phyloP scores from a whole-genome alignment of 2,329 filamentous ascomycete genomes.

The Xylariaceae sp. region DNA sequence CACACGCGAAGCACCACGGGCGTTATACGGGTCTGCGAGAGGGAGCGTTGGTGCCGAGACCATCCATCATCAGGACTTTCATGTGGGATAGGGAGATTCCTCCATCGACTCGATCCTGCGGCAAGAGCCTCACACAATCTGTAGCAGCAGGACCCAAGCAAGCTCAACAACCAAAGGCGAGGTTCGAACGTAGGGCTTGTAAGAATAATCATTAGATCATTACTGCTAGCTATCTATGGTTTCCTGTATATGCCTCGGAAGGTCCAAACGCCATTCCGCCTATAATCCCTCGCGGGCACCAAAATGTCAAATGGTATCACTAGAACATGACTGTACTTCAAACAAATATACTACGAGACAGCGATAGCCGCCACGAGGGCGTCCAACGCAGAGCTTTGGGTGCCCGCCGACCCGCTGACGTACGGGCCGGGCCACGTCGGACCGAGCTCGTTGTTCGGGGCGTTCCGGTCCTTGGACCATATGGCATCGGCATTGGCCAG shows the following conservation, averaged over 20 bases:
- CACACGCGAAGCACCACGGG: no score
- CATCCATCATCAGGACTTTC: no score
- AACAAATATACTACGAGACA: constrained; percentile 11
- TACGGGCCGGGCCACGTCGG: constrained; percentile 21
- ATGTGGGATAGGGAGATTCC: no score
- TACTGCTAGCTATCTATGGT: not conserved
- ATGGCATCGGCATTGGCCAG: constrained; percentile 28
- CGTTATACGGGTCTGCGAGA: no score
- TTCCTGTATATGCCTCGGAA: not conserved
- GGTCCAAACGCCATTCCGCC: constrained; percentile 1
- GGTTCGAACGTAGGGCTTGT: no score
- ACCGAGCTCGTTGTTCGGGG: constrained; percentile 19
- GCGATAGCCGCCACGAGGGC: constrained; percentile 18
- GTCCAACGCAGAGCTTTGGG: constrained; percentile 21
- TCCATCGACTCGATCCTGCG: no score
- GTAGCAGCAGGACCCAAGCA: no score
- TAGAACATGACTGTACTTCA: constrained; percentile 1
- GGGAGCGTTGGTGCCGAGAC: no score
- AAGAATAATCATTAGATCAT: constrained; percentile 1
- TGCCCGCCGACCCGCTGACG: constrained; percentile 15
- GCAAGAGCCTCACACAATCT: no score
- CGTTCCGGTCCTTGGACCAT: constrained; percentile 26
- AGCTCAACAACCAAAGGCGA: no score
- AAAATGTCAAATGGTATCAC: constrained; percentile 2
- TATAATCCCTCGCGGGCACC: not conserved